Evolutionary conservation across 2,329 filamentous ascomycete genomes (phyloP).

Genomic region (Tolypocladium cylindrosporum): DNA sequence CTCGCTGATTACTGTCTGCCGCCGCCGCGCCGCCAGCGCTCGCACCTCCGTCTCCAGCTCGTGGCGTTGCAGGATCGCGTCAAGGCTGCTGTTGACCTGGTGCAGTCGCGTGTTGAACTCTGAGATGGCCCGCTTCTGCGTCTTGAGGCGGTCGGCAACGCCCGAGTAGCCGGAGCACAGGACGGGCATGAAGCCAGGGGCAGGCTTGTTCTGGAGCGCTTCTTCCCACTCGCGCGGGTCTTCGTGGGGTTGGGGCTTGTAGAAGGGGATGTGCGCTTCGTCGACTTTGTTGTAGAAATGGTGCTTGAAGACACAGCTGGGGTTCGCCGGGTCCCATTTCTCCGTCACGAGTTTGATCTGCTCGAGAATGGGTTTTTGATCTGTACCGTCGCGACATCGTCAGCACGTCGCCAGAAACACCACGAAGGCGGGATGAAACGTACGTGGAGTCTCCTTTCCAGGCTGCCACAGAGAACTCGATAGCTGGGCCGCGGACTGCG

Average conservation of each 20-base stretch:
- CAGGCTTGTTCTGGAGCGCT: conserved; percentile 70
- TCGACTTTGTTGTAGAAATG: conserved; percentile 86
- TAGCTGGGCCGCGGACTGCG: conserved; percentile 35
- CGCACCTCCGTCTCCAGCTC: conserved; percentile 68
- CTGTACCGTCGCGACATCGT: conserved; percentile 11
- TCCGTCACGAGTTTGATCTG: conserved; percentile 61
- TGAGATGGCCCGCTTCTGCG: conserved; percentile 59
- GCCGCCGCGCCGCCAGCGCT: conserved; percentile 60
- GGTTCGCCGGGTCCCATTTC: conserved; percentile 64
- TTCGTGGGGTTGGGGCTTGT: conserved; percentile 59
- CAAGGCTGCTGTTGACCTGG: conserved; percentile 67
- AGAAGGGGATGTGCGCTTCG: conserved; percentile 64
- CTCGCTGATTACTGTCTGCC: conserved; percentile 63
- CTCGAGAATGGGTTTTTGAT: conserved; percentile 63
- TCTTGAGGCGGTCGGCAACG: conserved; percentile 60
- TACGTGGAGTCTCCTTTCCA: conserved; percentile 39
- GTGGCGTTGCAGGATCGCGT: conserved; percentile 63
- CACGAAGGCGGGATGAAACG: conserved; percentile 6
- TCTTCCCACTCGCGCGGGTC: conserved; percentile 77
- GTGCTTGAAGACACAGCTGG: conserved; percentile 65
- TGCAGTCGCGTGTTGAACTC: conserved; percentile 65
- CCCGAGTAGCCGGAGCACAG: conserved; percentile 65
- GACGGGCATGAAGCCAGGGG: conserved; percentile 65
- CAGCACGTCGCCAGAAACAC: not conserved
- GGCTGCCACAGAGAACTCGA: conserved; percentile 44